Percentiles rank a stretch among this genome's conserved stretches.
These are phyloP conservation scores for Taphrina betulina DNA, from an alignment of 1,139 yeast genomes.

Conservation along the genomic window DNA sequence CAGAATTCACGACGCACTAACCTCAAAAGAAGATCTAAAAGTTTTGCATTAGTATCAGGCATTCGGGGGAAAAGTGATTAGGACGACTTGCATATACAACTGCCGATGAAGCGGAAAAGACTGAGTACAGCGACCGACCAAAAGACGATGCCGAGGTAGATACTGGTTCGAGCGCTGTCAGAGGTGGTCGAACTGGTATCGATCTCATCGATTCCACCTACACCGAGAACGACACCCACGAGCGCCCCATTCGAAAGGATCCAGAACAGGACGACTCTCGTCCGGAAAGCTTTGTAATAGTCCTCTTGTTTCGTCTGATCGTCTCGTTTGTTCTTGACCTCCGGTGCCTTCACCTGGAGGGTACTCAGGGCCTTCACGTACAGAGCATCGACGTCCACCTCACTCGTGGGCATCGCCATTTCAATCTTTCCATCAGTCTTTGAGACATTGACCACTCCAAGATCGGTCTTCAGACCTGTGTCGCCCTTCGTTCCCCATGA, in stretches of 20 bases:
- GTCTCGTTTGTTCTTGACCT: conserved; percentile 40
- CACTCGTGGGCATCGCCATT: conserved; percentile 60
- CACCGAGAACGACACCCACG: conserved; percentile 66
- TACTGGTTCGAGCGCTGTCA: conserved; percentile 35
- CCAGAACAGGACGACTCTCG: conserved; percentile 78
- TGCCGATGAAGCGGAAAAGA: conserved; percentile 64
- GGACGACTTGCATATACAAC: conserved; percentile 23
- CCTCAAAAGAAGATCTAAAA: no score
- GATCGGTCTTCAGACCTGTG: conserved; percentile 57
- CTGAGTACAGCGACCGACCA: conserved; percentile 81
- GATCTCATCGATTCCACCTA: conserved; percentile 58
- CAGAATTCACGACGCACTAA: no score
- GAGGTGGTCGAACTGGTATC: conserved; percentile 7
- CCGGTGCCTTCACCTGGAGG: conserved; percentile 44
- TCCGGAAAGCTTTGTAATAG: conserved; percentile 73
- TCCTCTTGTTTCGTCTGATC: conserved; percentile 51
- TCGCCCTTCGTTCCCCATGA: conserved; percentile 88
- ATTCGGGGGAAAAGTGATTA: no score
- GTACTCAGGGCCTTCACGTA: conserved; percentile 56
- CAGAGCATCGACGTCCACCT: conserved; percentile 60
- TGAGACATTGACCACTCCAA: conserved; percentile 66
- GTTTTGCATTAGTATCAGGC: no score
- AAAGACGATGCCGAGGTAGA: conserved; percentile 69
- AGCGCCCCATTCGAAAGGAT: conserved; percentile 67
- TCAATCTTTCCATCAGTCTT: conserved; percentile 60